Conservation (phyloP, 2,329 filamentous ascomycete species). For the Tolypocladium guangdongense region DNA sequence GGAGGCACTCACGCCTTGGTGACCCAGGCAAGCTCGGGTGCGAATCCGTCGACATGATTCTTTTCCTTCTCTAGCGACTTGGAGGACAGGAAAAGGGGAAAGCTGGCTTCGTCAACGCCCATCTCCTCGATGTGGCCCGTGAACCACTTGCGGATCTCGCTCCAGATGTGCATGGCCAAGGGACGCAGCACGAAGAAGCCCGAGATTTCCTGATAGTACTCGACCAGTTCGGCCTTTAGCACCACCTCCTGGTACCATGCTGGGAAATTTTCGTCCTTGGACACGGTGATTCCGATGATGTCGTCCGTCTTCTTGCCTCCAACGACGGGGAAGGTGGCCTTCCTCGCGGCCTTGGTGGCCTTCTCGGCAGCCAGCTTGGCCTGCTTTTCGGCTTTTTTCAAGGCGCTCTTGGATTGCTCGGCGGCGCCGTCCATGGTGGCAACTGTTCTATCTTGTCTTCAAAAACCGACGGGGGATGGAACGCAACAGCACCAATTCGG, state of each 20-base stretch:
- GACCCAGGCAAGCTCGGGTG: constrained; percentile 82
- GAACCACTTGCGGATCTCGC: constrained; percentile 56
- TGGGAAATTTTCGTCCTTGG: constrained; percentile 78
- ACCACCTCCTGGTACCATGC: constrained; percentile 98
- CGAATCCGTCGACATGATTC: constrained; percentile 97
- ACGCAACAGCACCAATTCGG: background rate
- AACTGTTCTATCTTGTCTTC: background rate
- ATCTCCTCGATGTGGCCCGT: constrained; percentile 71
- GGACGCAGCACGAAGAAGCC: constrained; percentile 90
- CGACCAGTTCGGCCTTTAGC: constrained; percentile 92
- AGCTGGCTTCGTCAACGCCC: constrained; percentile 91
- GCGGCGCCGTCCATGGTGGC: constrained; percentile 19
- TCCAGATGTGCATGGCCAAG: constrained; percentile 56
- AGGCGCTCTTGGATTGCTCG: constrained; percentile 46
- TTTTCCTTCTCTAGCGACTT: constrained; percentile 85
- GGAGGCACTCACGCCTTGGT: constrained; percentile 56
- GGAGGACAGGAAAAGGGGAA: constrained; percentile 88
- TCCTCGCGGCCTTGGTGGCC: constrained; percentile 50
- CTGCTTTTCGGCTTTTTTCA: constrained; percentile 57
- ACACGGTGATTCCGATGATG: constrained; percentile 79
- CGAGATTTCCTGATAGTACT: constrained; percentile 91
- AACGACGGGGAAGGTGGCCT: constrained; percentile 36
- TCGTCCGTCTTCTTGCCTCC: constrained; percentile 52
- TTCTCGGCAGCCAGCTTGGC: constrained; percentile 50
- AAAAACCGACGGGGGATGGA: background rate